A percentile compares a stretch with the other conserved stretches of the same genome.
phyloP scores from a whole-genome alignment of 2,329 filamentous ascomycete species.

The Hypomyces rosellus region DNA sequence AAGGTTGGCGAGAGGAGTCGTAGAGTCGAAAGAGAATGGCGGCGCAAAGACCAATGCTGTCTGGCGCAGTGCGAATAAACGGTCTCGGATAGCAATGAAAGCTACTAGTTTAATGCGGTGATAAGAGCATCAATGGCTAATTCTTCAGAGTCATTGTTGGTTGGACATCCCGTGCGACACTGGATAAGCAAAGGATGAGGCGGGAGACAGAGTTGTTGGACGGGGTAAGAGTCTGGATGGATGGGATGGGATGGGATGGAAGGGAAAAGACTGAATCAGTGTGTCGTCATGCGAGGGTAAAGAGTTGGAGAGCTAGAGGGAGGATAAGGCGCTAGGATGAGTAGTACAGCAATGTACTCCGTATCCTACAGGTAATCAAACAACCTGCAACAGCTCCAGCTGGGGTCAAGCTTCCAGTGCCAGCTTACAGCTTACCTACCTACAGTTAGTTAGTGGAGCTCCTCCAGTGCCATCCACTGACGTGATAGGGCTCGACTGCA shows the following conservation, averaged over 20 bases:
- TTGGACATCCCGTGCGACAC: conserved; percentile 4
- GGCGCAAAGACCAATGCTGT: background rate
- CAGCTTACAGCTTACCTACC: no score
- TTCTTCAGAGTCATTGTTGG: background rate
- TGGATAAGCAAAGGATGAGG: background rate
- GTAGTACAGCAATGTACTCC: no score
- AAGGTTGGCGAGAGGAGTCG: background rate
- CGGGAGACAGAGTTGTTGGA: background rate
- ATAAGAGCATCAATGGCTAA: background rate
- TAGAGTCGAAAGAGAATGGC: background rate
- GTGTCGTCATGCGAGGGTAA: no score
- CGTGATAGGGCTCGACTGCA: no score
- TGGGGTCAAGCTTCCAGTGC: no score
- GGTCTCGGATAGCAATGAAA: background rate
- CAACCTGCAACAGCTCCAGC: no score
- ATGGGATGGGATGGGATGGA: background rate
- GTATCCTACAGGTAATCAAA: no score
- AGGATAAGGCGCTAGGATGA: no score
- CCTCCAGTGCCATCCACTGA: no score
- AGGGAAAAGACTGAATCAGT: no score
- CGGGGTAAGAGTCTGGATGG: background rate
- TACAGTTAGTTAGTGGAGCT: no score
- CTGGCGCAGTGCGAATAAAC: background rate
- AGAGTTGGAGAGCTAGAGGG: no score
- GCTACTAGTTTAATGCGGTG: background rate